Evolutionary conservation across 768 basidiomycete genomes (phyloP), one percentile per base, ranked within the genome.

Genomic region (Leucocoprinus leucothites): DNA sequence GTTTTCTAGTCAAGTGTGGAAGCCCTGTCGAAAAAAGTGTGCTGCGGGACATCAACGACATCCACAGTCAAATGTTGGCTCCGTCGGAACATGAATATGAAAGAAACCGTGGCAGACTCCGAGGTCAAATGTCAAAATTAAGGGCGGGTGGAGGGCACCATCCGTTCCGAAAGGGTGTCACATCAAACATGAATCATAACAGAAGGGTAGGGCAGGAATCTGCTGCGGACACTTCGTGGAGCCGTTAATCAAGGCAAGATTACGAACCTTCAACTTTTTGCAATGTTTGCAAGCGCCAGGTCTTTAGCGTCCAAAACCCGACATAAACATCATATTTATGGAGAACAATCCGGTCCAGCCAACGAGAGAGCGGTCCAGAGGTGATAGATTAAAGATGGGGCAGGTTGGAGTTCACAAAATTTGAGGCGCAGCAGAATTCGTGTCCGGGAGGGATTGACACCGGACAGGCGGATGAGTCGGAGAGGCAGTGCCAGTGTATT

Each of bases 231-330:
- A 11, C 11, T n/a, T 5, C 11, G 31, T 5, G 31, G 31, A 5
- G 31, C 31, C 31, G 31, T 11, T 38, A n/a, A 38, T 13, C 9
- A 61, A 26, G 40, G 51, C 3, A 59, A 58, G 31, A 36, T 25
- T 54, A 72, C 82, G 56, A 70, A 87, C 89, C 86, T 93, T 93
- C 63, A 92, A 82, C 65, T 85, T 87, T 69, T 91, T 93, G 80
- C 91, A 93, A 64, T 92, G 84, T 2, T 81, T 87, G 69, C 91
- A 93, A 41, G 91, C 91, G 55, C 91, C 89, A 59, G 86, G 84
- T 41, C 89, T 92, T 67, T 47, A 51, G 35, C 9, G 28, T 55
- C 48, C 26, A 55, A 57, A 42, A 35, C 14, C 48, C 49, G 36
- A 43, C 14, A 8, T n/a, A 28, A n/a, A 42, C 19, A 46, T n/a